Conservation (phyloP, 805 yeast genomes). For the Zygoascus bituminiphila region DNA sequence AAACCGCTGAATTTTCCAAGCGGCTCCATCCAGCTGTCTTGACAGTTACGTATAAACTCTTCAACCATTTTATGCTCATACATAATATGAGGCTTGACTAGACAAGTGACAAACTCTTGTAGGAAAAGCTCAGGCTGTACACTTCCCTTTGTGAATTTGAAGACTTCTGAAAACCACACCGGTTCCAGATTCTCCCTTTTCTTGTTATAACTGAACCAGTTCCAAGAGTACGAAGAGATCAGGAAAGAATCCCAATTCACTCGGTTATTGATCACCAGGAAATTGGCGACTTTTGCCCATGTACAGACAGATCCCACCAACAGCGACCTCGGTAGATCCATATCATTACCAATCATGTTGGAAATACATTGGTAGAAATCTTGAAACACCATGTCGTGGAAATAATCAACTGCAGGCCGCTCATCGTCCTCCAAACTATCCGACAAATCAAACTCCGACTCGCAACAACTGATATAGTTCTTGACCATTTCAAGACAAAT, state of each 20-base stretch:
- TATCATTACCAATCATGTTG: constrained; percentile 1
- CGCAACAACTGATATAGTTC: not conserved
- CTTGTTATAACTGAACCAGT: constrained; percentile 3
- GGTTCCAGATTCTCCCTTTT: not conserved
- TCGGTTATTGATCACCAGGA: not conserved
- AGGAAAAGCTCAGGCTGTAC: not conserved
- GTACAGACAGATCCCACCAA: not conserved
- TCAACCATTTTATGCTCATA: not conserved
- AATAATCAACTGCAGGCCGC: not conserved
- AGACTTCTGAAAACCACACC: not conserved
- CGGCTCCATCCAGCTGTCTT: not conserved
- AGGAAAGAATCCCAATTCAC: constrained; percentile 3
- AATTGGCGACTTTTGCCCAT: not conserved
- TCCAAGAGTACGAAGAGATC: constrained; percentile 4
- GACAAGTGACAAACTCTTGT: not conserved
- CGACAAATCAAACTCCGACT: not conserved
- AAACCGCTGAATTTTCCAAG: not conserved
- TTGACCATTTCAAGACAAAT: not conserved
- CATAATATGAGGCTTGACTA: not conserved
- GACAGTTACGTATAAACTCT: not conserved
- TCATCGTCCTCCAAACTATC: constrained; percentile 1
- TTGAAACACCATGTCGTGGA: not conserved
- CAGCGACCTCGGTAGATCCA: not conserved
- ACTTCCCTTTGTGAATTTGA: not conserved
- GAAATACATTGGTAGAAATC: not conserved